These are phyloP conservation scores for Leucocoprinus birnbaumii DNA, from an alignment of 768 basidiomycete genomes.

Conservation along the genomic window DNA sequence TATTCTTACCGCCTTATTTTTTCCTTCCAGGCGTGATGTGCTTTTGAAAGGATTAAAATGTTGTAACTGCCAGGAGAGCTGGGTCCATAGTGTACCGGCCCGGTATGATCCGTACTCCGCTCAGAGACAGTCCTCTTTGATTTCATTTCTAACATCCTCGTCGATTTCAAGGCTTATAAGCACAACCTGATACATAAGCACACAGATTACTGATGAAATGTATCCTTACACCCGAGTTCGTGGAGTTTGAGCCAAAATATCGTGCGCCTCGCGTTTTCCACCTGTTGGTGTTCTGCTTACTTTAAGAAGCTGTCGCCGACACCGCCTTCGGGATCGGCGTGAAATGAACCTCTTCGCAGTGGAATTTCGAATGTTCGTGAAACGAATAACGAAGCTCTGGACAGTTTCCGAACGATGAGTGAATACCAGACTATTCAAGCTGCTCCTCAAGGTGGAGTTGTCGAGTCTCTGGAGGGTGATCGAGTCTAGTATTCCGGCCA, in stretches of 20 bases:
- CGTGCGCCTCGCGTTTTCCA: slow-evolving; percentile 9
- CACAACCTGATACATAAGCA: neutral
- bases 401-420: too few relatives aligned
- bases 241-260: neutral
- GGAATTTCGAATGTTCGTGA: neutral
- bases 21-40: too few relatives aligned
- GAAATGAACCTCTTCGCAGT: neutral
- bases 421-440: neutral
- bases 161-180: neutral
- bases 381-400: neutral
- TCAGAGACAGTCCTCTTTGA: neutral
- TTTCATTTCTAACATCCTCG: neutral
- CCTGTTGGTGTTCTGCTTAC: slow-evolving; percentile 8
- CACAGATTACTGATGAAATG: neutral
- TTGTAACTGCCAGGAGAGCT: too few relatives aligned
- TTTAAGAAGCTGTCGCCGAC: neutral
- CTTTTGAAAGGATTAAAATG: too few relatives aligned
- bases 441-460: too few relatives aligned
- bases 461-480: too few relatives aligned
- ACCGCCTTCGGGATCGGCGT: slow-evolving; percentile 9
- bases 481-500: too few relatives aligned
- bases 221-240: neutral
- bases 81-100: too few relatives aligned
- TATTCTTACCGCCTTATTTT: too few relatives aligned
- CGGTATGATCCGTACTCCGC: neutral